A percentile compares a stretch with the other conserved stretches of the same genome.
Conservation (phyloP, 1,284 basidiomycete genomes). For the Coriolopsis trogii region DNA sequence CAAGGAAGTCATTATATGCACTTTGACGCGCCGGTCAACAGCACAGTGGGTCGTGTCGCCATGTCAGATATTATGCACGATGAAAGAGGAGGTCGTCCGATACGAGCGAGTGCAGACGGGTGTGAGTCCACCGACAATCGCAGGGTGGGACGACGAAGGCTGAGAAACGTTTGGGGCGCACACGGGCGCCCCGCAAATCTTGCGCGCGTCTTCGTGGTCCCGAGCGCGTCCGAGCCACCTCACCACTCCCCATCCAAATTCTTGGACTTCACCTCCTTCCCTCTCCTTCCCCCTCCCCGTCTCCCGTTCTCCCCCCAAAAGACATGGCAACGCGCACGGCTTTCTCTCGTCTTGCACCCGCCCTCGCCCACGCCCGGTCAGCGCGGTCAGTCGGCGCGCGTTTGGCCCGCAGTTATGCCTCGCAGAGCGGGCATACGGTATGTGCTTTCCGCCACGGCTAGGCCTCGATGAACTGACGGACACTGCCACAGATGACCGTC, state of each 20-base stretch:
- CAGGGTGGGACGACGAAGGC: no score
- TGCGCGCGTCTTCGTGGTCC: conserved; percentile 24
- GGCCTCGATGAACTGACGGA: conserved; percentile 10
- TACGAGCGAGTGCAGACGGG: conserved; percentile 9
- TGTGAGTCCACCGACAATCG: no score
- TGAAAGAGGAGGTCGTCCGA: conserved; percentile 10
- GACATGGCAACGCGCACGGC: conserved; percentile 67
- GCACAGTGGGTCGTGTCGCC: conserved; percentile 48
- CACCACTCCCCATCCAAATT: conserved; percentile 25
- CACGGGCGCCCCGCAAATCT: conserved; percentile 13
- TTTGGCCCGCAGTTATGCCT: conserved; percentile 62
- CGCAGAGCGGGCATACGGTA: conserved; percentile 64
- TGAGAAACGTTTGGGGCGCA: conserved; percentile 23
- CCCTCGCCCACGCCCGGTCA: conserved; percentile 49
- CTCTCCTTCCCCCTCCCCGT: conserved; percentile 32
- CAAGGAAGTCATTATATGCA: conserved; percentile 32
- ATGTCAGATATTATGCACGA: conserved; percentile 18
- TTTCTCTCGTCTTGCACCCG: conserved; percentile 65
- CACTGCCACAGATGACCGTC: conserved; percentile 82
- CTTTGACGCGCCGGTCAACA: conserved; percentile 82
- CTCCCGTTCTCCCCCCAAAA: conserved; percentile 31
- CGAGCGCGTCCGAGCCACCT: conserved; percentile 34
- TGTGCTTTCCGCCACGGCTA: conserved; percentile 15
- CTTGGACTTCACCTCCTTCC: conserved; percentile 27
- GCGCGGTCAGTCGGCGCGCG: conserved; percentile 42